Evolutionary conservation across 768 basidiomycete genomes (phyloP), one percentile per base, ranked within the genome.

Genomic region (Termitomyces sp.): DNA sequence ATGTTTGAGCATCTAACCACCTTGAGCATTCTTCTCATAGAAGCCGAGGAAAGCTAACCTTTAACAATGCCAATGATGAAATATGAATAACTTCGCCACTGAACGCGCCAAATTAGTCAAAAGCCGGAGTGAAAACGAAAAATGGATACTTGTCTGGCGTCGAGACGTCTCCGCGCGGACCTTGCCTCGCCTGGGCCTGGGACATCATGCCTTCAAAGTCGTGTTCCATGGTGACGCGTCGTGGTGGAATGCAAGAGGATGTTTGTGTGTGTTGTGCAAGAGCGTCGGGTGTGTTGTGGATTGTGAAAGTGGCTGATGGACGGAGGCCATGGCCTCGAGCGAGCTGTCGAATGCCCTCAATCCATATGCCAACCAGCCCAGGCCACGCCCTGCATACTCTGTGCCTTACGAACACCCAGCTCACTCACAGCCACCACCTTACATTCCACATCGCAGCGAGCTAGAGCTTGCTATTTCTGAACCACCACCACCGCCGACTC

Each of bases 31-130:
- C 3, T 27, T n/a, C 6, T 6, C 5, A 5, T 23, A 27, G 27
- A 25, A 41, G n/a, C 18, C 35, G 25, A 29, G 12, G 33, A 47
- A 7, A 36, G 56, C 76, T 46, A 36, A 91, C 96, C 85, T 99
- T 99, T 49, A 99, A 78, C 15, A 99, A 78, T n/a, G 97, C 97
- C 2, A 99, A 75, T 9, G 94, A 95, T 16, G 94, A 97, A 64
- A 99, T 98, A 71, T 98, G 94, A 60, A 98, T 95, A 65, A 92
- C 89, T 76, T 94, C 91, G 68, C 91, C 91, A 66, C 91, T 94
- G 48, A 40, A 53, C 57, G 44, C 49, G 41, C 47, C 45, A 18
- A 33, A 53, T 63, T 7, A 59, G 32, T 29, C 11, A 29, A 18
- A 22, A 12, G 7, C 47, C 3, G 13, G 11, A 20, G 49, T 11